These are phyloP conservation scores for Jaltomata sinuosa DNA, from an alignment of 257 asterid species.

Conservation along the genomic window DNA sequence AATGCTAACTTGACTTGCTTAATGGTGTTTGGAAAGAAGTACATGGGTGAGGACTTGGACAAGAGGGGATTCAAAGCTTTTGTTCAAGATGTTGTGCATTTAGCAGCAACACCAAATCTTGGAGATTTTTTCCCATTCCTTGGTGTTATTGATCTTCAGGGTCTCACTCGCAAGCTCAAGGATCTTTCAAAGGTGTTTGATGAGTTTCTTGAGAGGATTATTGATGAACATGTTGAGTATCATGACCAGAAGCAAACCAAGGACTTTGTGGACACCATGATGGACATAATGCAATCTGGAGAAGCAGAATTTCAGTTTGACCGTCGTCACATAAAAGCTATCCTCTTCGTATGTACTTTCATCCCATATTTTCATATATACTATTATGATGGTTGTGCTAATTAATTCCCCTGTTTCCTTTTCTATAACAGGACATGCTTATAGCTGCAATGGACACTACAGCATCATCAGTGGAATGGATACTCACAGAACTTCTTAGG, in stretches of 20 bases:
- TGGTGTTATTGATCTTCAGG: background rate
- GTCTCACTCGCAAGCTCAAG: background rate
- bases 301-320: background rate
- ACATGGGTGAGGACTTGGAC: background rate
- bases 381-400: background rate
- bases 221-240: background rate
- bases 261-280: background rate
- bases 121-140: background rate
- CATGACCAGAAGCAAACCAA: background rate
- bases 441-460: background rate
- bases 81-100: background rate
- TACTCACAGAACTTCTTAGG: background rate
- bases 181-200: background rate
- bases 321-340: background rate
- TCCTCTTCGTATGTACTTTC: background rate
- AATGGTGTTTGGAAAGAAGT: conserved; percentile 6
- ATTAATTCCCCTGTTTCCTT: background rate
- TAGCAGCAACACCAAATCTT: background rate
- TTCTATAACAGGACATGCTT: background rate
- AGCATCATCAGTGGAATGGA: background rate
- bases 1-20: background rate
- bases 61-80: background rate
- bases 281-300: background rate
- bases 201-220: background rate
- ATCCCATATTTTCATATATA: background rate